These are phyloP conservation scores for Tetramitus jugosus DNA, from an alignment of 208 protist species.

Conservation along the genomic window DNA sequence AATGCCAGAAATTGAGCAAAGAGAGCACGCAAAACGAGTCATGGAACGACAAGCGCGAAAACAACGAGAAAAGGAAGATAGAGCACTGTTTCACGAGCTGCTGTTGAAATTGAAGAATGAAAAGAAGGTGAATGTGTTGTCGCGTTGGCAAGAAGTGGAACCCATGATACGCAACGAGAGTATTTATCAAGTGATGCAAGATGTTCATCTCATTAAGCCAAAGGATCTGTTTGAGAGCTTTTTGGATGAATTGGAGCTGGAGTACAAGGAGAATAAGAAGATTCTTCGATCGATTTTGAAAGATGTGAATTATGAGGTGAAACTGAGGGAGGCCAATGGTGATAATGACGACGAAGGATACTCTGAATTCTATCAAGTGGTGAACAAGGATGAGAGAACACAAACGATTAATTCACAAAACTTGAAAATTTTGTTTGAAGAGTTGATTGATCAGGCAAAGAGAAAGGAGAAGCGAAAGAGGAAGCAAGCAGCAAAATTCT, in stretches of 20 bases:
- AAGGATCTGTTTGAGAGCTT: not conserved
- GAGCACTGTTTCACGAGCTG: not conserved
- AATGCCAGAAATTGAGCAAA: not conserved
- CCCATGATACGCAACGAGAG: not conserved
- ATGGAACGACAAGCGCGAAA: not conserved
- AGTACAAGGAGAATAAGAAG: constrained; percentile 6
- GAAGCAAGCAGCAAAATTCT: not conserved
- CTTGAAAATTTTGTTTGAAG: constrained; percentile 1
- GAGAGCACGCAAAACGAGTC: not conserved
- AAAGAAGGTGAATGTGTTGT: not conserved
- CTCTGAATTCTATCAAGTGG: not conserved
- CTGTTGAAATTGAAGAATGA: not conserved
- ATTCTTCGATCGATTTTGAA: not conserved
- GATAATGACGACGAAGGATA: not conserved
- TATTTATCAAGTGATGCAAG: not conserved
- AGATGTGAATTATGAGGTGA: too few relatives aligned
- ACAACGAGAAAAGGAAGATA: not conserved
- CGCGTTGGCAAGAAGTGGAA: not conserved
- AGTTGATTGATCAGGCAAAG: constrained; percentile 3
- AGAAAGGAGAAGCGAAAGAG: not conserved
- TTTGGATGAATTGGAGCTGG: not conserved
- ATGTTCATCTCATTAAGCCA: not conserved
- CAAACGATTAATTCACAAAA: not conserved
- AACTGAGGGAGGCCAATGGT: too few relatives aligned
- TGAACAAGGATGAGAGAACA: not conserved